Percentiles rank a stretch among this genome's conserved stretches.
Evolutionary conservation across 768 basidiomycete genomes (phyloP).

Genomic region (Calocera viscosa): DNA sequence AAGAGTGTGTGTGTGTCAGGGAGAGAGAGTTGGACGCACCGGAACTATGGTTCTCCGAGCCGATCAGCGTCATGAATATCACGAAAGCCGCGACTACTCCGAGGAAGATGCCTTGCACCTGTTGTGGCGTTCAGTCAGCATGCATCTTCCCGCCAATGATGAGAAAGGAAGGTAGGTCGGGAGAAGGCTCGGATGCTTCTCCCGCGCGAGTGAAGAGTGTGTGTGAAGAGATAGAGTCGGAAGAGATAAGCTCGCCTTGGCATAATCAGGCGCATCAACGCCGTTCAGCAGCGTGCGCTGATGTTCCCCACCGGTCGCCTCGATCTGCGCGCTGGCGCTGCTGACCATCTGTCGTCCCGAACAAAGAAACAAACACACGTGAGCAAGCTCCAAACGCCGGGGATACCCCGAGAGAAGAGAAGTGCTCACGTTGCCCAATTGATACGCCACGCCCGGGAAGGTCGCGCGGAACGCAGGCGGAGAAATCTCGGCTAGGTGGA

Average conservation of each 20-base stretch:
- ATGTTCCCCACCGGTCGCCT: conserved; percentile 56
- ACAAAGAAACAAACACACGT: background rate
- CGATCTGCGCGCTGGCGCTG: conserved; percentile 65
- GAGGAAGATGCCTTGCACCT: conserved; percentile 67
- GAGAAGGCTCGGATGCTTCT: background rate
- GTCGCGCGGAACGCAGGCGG: conserved; percentile 82
- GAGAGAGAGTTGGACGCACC: no score
- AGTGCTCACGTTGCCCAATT: conserved; percentile 51
- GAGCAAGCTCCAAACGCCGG: background rate
- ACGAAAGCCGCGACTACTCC: conserved; percentile 70
- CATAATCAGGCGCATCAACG: conserved; percentile 48
- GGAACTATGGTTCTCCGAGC: conserved; percentile 49
- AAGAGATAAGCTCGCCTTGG: conserved; percentile 37
- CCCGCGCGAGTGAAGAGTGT: background rate
- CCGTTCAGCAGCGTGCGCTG: conserved; percentile 38
- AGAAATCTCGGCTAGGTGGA: conserved; percentile 70
- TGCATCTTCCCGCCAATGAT: background rate
- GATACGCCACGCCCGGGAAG: conserved; percentile 77
- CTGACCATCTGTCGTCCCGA: conserved; percentile 60
- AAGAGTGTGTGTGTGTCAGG: no score
- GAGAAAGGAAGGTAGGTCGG: background rate
- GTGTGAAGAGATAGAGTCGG: no score
- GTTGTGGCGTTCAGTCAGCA: background rate
- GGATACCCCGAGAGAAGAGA: conserved; percentile 9
- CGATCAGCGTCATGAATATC: conserved; percentile 61